These are phyloP conservation scores for Penicillium sp. DNA, from an alignment of 2,329 filamentous ascomycete genomes.

Conservation along the genomic window DNA sequence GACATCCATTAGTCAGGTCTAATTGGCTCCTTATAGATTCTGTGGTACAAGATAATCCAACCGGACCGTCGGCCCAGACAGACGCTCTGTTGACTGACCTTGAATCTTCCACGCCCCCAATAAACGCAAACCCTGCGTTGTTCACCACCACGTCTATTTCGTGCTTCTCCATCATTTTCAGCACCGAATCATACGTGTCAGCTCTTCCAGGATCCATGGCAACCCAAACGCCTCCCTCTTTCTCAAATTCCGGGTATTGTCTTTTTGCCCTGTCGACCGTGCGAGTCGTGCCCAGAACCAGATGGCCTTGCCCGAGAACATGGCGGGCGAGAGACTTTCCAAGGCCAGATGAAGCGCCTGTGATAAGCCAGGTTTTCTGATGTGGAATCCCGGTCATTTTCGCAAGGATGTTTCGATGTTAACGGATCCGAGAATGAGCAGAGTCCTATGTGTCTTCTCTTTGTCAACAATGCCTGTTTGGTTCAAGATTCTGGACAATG, in stretches of 20 bases:
- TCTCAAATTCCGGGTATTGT: slow-evolving; percentile 6
- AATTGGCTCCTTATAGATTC: no score
- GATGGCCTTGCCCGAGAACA: slow-evolving; percentile 27
- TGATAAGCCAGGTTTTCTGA: slow-evolving; percentile 23
- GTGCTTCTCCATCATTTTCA: background rate
- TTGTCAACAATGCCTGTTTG: no score
- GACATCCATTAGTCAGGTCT: no score
- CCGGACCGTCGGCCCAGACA: no score
- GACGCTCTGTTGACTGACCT: slow-evolving; percentile 3
- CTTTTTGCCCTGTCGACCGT: slow-evolving; percentile 9
- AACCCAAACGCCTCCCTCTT: slow-evolving; percentile 10
- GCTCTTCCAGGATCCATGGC: slow-evolving; percentile 4
- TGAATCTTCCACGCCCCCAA: slow-evolving; percentile 19
- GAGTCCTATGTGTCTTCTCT: background rate
- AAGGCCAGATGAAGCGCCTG: slow-evolving; percentile 32
- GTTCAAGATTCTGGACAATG: no score
- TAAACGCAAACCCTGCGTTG: slow-evolving; percentile 15
- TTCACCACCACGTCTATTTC: slow-evolving; percentile 12
- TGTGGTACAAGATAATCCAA: no score
- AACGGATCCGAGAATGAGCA: background rate
- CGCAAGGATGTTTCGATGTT: no score
- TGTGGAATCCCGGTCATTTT: background rate
- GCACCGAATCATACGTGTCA: background rate
- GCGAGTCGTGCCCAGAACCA: slow-evolving; percentile 30
- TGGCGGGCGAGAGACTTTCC: slow-evolving; percentile 26